These are phyloP conservation scores for Mycena olivaceomarginata DNA, from an alignment of 768 basidiomycete genomes.

Conservation along the genomic window DNA sequence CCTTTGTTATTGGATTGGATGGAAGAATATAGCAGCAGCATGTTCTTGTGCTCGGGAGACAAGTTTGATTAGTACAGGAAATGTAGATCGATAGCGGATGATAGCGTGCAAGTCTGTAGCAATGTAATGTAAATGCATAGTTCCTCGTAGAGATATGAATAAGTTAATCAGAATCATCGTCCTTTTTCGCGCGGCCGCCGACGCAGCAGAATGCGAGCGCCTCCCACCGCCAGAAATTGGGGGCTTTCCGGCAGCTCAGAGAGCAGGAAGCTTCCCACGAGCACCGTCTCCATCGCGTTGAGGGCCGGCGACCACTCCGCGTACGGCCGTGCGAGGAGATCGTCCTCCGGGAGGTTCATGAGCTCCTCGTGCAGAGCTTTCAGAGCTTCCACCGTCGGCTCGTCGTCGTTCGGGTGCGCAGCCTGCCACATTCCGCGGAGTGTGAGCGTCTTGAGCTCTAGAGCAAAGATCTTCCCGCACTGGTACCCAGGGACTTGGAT, in stretches of 20 bases:
- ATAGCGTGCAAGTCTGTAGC: too few relatives aligned
- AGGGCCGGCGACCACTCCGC: conserved; percentile 12
- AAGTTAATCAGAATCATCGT: not conserved
- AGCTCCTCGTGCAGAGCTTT: conserved; percentile 22
- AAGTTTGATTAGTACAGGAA: too few relatives aligned
- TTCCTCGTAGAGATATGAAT: too few relatives aligned
- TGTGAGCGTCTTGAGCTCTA: conserved; percentile 7
- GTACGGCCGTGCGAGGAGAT: conserved; percentile 8
- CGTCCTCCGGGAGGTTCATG: not conserved
- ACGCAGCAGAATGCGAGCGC: conserved; percentile 29
- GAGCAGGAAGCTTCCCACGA: conserved; percentile 17
- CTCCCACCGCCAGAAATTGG: conserved; percentile 28
- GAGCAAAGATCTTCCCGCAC: not conserved
- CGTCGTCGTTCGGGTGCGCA: conserved; percentile 19
- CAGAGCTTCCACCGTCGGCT: conserved; percentile 13
- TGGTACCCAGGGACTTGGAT: not conserved
- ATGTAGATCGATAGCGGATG: too few relatives aligned
- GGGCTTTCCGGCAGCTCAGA: not conserved
- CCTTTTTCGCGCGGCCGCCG: not conserved
- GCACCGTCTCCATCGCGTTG: conserved; percentile 13
- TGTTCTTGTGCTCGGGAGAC: too few relatives aligned
- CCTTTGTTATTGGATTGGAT: too few relatives aligned
- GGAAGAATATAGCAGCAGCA: too few relatives aligned
- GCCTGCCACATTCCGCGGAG: conserved; percentile 32
- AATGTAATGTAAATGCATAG: too few relatives aligned